Conservation (phyloP, 2,329 filamentous ascomycete species). For the Calonectria pteridis region DNA sequence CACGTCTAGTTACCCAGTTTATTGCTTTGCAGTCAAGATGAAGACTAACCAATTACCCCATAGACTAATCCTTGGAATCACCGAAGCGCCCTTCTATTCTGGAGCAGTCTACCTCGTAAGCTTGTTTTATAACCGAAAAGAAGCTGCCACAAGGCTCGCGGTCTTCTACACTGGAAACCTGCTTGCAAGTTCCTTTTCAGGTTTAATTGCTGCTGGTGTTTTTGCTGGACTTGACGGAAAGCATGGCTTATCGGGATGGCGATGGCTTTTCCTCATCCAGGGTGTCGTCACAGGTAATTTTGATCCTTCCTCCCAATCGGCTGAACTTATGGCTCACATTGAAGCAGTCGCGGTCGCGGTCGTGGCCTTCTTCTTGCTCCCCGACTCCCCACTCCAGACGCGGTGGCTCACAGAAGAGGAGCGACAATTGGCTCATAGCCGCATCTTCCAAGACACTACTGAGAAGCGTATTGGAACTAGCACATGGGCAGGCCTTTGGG, state of each 20-base stretch:
- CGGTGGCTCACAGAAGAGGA: conserved; percentile 53
- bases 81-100: conserved; percentile 56
- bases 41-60: conserved; percentile 34
- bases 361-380: conserved; percentile 50
- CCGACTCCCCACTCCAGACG: conserved; percentile 55
- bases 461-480: conserved; percentile 50
- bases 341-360: conserved; percentile 37
- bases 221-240: conserved; percentile 50
- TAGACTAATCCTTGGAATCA: conserved; percentile 57
- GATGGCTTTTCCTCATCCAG: conserved; percentile 35
- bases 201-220: conserved; percentile 58
- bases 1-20: fast-evolving
- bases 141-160: conserved; percentile 57
- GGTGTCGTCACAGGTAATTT: conserved; percentile 10
- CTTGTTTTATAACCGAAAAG: conserved; percentile 67
- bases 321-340: conserved; percentile 25
- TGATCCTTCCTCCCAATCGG: conserved; percentile 1
- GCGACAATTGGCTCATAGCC: conserved; percentile 56
- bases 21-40: not conserved
- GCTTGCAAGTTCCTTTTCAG: conserved; percentile 54
- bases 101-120: conserved; percentile 58
- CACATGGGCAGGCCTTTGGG: conserved; percentile 45
- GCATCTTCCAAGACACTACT: conserved; percentile 49
- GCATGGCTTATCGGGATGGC: conserved; percentile 45
- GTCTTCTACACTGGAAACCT: conserved; percentile 59